These are phyloP conservation scores for Gamarada debralockiae DNA, from an alignment of 495 filamentous ascomycete species.

Conservation along the genomic window DNA sequence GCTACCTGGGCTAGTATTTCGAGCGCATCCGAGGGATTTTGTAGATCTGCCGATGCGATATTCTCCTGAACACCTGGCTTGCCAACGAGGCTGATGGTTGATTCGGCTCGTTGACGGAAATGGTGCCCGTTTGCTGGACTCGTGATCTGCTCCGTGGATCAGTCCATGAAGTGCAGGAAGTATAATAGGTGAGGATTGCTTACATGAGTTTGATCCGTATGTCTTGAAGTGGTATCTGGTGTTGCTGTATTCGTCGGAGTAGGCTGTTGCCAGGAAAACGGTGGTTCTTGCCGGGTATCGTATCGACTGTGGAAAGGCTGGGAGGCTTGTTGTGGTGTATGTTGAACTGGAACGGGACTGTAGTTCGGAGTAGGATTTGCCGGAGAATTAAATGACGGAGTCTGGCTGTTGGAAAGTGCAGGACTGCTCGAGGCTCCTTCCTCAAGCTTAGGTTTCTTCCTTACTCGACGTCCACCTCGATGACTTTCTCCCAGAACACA, in stretches of 20 bases:
- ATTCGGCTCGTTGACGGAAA: slow-evolving; percentile 12
- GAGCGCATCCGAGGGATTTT: slow-evolving; percentile 43
- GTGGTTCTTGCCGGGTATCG: slow-evolving; percentile 11
- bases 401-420: not conserved
- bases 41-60: slow-evolving; percentile 35
- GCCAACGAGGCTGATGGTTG: slow-evolving; percentile 8
- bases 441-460: slow-evolving; percentile 24
- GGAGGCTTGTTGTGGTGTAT: not conserved
- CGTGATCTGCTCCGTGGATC: slow-evolving; percentile 8
- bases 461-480: slow-evolving; percentile 57
- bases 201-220: slow-evolving; percentile 21
- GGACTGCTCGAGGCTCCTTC: slow-evolving; percentile 7
- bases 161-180: not conserved
- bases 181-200: not conserved
- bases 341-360: slow-evolving; percentile 1
- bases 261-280: slow-evolving; percentile 13
- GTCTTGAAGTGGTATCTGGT: slow-evolving; percentile 19
- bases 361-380: slow-evolving; percentile 9
- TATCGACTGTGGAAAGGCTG: slow-evolving; percentile 11
- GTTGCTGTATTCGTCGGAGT: slow-evolving; percentile 10
- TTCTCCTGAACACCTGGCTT: slow-evolving; percentile 19
- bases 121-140: not conserved
- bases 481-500: slow-evolving; percentile 60
- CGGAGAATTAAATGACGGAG: not conserved
- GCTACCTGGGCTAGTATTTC: slow-evolving; percentile 44